A percentile compares a stretch with the other conserved stretches of the same genome.
These are phyloP conservation scores for Colletotrichum sansevieriae DNA, from an alignment of 2,329 filamentous ascomycete species.

Conservation along the genomic window DNA sequence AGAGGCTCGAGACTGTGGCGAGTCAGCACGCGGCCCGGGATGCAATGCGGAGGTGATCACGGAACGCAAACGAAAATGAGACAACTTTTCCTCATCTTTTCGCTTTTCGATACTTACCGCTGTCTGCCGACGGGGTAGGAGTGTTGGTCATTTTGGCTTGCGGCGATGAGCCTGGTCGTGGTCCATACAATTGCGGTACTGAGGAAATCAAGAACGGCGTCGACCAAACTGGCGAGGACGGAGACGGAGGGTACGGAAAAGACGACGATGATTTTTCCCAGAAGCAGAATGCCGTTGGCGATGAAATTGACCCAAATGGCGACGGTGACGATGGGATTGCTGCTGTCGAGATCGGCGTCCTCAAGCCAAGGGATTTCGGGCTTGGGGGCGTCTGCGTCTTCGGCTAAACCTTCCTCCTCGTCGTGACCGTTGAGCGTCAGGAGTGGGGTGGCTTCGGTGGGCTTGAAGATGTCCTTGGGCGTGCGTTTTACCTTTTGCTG, in stretches of 20 bases:
- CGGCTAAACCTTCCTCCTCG: slow-evolving; percentile 53
- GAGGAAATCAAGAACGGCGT: slow-evolving; percentile 84
- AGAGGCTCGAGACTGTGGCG: slow-evolving; percentile 77
- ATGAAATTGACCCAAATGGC: slow-evolving; percentile 89
- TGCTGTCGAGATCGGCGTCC: slow-evolving; percentile 78
- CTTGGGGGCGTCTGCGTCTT: slow-evolving; percentile 52
- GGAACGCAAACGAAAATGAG: not conserved
- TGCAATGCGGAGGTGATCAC: slow-evolving; percentile 18
- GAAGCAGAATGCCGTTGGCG: slow-evolving; percentile 81
- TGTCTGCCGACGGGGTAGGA: slow-evolving; percentile 83
- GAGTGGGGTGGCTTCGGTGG: slow-evolving; percentile 76
- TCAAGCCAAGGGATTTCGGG: slow-evolving; percentile 78
- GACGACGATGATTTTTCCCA: slow-evolving; percentile 82
- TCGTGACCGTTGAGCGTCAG: slow-evolving; percentile 62
- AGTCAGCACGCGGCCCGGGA: slow-evolving; percentile 27
- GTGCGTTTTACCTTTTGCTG: slow-evolving; percentile 78
- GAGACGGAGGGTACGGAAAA: slow-evolving; percentile 84
- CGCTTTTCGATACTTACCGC: slow-evolving; percentile 50
- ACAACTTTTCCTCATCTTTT: not conserved
- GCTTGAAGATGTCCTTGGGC: slow-evolving; percentile 87
- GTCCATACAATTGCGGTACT: slow-evolving; percentile 85
- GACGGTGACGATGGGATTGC: slow-evolving; percentile 81
- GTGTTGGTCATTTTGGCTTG: slow-evolving; percentile 77
- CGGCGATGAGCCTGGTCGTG: slow-evolving; percentile 77
- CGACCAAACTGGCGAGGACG: slow-evolving; percentile 83